Conservation (phyloP, 768 basidiomycete species). For the Lanmaoa rubissima region DNA sequence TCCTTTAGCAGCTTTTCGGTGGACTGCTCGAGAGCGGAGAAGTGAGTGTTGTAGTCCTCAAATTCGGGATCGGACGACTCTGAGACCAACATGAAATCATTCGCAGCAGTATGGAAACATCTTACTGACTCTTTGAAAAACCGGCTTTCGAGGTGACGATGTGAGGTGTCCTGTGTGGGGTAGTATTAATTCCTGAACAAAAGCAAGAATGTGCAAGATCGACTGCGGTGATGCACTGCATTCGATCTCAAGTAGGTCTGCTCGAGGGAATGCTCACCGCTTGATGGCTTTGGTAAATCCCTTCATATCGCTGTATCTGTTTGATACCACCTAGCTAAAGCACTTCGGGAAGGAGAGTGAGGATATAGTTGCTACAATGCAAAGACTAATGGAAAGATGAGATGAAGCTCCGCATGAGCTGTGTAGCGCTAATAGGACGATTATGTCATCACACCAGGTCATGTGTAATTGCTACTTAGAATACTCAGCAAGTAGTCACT, state of each 20-base stretch:
- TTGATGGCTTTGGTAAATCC: conserved; percentile 75
- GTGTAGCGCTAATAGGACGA: neutral
- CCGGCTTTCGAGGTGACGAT: conserved; percentile 85
- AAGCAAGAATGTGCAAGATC: conserved; percentile 1
- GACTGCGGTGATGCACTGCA: conserved; percentile 1
- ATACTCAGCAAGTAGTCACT: too few species aligned
- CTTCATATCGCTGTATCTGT: conserved; percentile 57
- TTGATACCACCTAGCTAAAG: neutral
- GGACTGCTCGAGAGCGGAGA: conserved; percentile 71
- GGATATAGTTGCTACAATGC: neutral
- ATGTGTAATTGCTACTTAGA: too few species aligned
- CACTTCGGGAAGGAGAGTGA: neutral
- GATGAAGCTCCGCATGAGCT: neutral
- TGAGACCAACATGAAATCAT: conserved; percentile 23
- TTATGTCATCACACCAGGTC: conserved; percentile 20
- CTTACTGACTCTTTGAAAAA: conserved; percentile 81
- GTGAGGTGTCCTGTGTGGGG: conserved; percentile 74
- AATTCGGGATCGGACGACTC: conserved; percentile 88
- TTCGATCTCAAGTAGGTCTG: neutral
- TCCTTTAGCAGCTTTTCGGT: conserved; percentile 93
- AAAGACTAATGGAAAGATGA: neutral
- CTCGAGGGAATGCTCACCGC: conserved; percentile 46
- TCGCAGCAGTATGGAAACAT: neutral
- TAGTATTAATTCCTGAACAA: conserved; percentile 8
- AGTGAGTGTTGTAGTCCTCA: conserved; percentile 81